A percentile compares a stretch with the other conserved stretches of the same genome.
Evolutionary conservation across 176 grass and related monocot species (phyloP).

Genomic region (Dactylis glomerata): DNA sequence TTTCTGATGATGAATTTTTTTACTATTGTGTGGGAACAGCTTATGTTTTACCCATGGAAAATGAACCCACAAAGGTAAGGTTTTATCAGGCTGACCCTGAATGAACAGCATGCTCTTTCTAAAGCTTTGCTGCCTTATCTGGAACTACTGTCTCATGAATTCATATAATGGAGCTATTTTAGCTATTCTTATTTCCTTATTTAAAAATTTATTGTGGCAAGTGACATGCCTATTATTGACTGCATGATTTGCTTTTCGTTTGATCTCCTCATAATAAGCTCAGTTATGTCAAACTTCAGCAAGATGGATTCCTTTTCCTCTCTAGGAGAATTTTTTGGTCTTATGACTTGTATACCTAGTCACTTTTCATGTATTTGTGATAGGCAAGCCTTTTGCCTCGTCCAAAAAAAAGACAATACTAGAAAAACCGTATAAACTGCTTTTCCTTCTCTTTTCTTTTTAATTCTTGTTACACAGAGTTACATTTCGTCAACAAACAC

Average conservation of each 20-base stretch:
- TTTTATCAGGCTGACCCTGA: neutral
- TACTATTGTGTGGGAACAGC: slow-evolving; percentile 95
- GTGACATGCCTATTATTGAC: neutral
- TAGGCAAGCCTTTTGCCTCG: too few relatives aligned
- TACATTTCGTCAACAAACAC: neutral
- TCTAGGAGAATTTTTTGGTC: neutral
- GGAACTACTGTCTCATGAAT: neutral
- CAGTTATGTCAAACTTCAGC: neutral
- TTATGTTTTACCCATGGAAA: slow-evolving; percentile 97
- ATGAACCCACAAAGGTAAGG: slow-evolving; percentile 88
- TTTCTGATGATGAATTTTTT: slow-evolving; percentile 75
- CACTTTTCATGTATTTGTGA: neutral
- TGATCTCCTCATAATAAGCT: neutral
- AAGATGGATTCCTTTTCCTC: neutral
- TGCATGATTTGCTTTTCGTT: neutral
- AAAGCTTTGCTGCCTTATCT: slow-evolving; percentile 4
- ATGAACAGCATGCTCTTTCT: neutral
- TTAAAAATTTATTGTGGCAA: neutral
- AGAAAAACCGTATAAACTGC: neutral
- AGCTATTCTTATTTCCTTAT: neutral
- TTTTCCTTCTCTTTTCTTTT: neutral
- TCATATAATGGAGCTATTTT: neutral
- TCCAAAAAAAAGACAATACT: neutral
- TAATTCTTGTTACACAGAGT: neutral
- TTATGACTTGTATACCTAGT: neutral